Percentiles rank a stretch among this genome's conserved stretches.
Conservation (phyloP, 257 asterid species). For the Lavandula angustifolia region DNA sequence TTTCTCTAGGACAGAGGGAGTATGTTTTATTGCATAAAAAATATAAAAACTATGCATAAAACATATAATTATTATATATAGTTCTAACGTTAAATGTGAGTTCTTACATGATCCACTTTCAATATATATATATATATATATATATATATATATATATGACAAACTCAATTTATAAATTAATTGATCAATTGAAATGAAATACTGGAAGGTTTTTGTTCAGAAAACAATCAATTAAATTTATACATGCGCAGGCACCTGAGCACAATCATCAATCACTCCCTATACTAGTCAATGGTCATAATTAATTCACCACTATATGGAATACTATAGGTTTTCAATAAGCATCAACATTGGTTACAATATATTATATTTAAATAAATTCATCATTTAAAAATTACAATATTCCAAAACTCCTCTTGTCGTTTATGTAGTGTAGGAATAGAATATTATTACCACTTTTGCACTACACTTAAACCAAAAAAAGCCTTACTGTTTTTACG, state of each 20-base stretch:
- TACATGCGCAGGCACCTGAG: not conserved
- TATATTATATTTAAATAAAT: not conserved
- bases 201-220: too few species aligned
- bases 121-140: too few species aligned
- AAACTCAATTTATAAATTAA: too few species aligned
- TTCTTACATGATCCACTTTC: too few species aligned
- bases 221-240: too few species aligned
- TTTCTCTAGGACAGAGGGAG: too few species aligned
- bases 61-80: too few species aligned
- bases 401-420: conserved; percentile 24
- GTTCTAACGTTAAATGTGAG: too few species aligned
- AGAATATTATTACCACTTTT: conserved; percentile 19
- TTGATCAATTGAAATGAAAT: too few species aligned
- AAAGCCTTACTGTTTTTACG: conserved; percentile 34
- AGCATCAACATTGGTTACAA: not conserved
- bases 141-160: too few species aligned
- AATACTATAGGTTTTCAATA: not conserved
- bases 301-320: conserved; percentile 1
- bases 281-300: not conserved
- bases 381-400: not conserved
- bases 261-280: not conserved
- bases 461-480: not conserved
- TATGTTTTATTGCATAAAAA: too few species aligned
- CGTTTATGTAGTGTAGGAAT: conserved; percentile 21
- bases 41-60: too few species aligned